Percentiles rank a stretch among this genome's conserved stretches.
Conservation (phyloP, 495 filamentous ascomycete species). For the Neurospora sublineolata region DNA sequence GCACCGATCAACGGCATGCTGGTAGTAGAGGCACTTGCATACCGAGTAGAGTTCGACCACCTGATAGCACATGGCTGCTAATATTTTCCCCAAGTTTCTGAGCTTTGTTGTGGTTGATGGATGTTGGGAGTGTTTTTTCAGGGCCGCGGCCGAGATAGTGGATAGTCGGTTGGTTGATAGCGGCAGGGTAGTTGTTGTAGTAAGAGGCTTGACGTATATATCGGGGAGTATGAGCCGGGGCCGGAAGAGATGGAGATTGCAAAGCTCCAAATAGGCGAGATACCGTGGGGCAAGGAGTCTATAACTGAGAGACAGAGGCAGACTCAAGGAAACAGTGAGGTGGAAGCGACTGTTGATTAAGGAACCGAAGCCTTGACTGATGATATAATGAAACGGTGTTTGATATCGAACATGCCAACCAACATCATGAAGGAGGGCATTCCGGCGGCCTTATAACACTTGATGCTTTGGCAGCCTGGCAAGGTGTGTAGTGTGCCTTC, state of each 20-base stretch:
- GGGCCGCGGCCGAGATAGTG: neutral
- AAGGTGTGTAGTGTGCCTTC: neutral
- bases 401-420: neutral
- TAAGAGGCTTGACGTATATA: neutral
- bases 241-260: neutral
- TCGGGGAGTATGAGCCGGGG: neutral
- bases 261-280: neutral
- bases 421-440: neutral
- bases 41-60: conserved; percentile 66
- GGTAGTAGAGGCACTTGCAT: conserved; percentile 73
- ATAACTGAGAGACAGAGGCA: neutral
- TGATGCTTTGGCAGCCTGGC: neutral
- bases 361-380: neutral
- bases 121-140: neutral
- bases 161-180: neutral
- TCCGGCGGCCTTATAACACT: neutral
- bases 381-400: neutral
- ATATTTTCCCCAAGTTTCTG: neutral
- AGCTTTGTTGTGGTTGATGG: neutral
- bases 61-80: conserved; percentile 55
- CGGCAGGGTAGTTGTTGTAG: neutral
- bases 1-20: conserved; percentile 67
- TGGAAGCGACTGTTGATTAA: neutral
- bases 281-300: neutral
- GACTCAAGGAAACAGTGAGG: neutral